Percentiles rank a stretch among this genome's conserved stretches.
These are phyloP conservation scores for Aspergillus coremiiformis DNA, from an alignment of 495 filamentous ascomycete species.

Conservation along the genomic window DNA sequence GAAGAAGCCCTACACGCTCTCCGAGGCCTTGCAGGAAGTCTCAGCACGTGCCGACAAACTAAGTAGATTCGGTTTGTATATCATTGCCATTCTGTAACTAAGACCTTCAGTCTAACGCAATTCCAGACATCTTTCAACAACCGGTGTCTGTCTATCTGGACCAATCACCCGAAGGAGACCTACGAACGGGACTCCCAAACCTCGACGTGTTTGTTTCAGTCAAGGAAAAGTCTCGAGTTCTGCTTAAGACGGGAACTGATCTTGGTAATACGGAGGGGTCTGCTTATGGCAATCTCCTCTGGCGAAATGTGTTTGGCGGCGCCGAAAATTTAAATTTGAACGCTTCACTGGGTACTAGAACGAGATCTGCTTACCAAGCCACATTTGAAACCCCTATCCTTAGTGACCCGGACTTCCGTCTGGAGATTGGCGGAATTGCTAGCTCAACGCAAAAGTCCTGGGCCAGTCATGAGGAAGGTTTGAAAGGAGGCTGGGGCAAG, in stretches of 20 bases:
- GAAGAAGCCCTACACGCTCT: conserved; percentile 62
- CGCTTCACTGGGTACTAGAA: conserved; percentile 80
- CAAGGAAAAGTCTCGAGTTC: conserved; percentile 68
- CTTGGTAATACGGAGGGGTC: conserved; percentile 86
- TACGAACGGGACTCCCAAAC: conserved; percentile 53
- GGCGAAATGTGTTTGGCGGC: conserved; percentile 90
- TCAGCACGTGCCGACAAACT: conserved; percentile 63
- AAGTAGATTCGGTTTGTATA: conserved; percentile 64
- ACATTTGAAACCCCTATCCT: conserved; percentile 72
- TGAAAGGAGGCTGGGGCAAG: conserved; percentile 73
- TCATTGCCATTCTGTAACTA: not conserved
- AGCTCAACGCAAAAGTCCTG: conserved; percentile 79
- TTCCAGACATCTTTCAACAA: conserved; percentile 74
- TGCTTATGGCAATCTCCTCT: conserved; percentile 73
- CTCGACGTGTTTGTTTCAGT: conserved; percentile 70
- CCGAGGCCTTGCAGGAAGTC: conserved; percentile 65
- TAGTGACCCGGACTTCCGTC: conserved; percentile 70
- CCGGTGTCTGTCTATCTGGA: conserved; percentile 76
- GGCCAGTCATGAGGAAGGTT: conserved; percentile 85
- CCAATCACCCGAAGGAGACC: conserved; percentile 52
- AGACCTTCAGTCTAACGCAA: conserved; percentile 13
- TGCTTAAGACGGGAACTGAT: conserved; percentile 87
- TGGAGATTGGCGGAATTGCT: conserved; percentile 67
- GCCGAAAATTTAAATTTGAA: conserved; percentile 83
- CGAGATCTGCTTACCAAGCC: conserved; percentile 79